Evolutionary conservation across 371 early-diverging fungal species (phyloP), one percentile per base, ranked within the genome.

Genomic region (Fennellomyces sp.): DNA sequence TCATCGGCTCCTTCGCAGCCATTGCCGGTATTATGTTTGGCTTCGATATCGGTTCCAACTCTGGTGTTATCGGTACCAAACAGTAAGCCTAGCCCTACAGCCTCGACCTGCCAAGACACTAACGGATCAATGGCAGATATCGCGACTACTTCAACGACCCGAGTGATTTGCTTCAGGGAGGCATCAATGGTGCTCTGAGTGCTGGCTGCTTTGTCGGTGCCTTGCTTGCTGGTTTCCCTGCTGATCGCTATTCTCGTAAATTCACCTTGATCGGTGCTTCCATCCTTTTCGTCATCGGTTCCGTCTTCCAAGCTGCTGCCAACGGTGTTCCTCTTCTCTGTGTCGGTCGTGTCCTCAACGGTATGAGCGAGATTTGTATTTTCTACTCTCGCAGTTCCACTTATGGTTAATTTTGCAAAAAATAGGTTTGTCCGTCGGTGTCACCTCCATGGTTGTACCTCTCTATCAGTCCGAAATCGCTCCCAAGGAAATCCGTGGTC

Each of bases 391-490:
- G 36, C 11, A 54, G 23, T 23, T 10, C 29, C 28, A 62, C 3
- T 38, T 26, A 38, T 45, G 42, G 45, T 8, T 29, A 28, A 30
- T 28, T 27, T 60, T 3, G 5, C 4, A 28, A 36, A 30, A 33
- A 5, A 28, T 25, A 70, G 70, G 72, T 65, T 25, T 72, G 10
- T 68, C 72, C 48, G 72, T 85, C 58, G 90, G 92, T 64, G 64
- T 82, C 60, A 64, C 82, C 5, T 87, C 87, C 64, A 80, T 78
- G 76, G 75, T 76, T 38, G 90, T 90, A 13, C 94, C 95, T 8
- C 64, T 89, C 28, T 95, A 88, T 74, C 86, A 92, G 61, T 85
- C 90, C 25, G 90, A 92, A 56, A 75, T 92, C n/a, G 84, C 94
- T 21, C 85, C 91, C 19, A 74, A 87, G 23, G 69, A 75, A 35